Evolutionary conservation across 306 rosid species (phyloP).

Genomic region (Glycine tomentella): DNA sequence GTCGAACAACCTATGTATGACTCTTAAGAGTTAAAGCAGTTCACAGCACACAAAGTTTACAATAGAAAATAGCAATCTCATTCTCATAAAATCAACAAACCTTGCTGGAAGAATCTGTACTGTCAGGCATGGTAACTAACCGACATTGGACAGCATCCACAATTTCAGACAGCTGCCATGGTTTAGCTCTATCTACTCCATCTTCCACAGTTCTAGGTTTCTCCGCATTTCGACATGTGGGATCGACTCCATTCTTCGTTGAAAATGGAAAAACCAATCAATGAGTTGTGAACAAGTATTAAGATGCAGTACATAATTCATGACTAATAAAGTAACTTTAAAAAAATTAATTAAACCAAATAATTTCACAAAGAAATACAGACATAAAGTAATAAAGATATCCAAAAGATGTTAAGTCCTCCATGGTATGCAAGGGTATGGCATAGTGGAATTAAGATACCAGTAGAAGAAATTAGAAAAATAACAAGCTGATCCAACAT

Average conservation of each 20-base stretch:
- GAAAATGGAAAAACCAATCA: slow-evolving; percentile 52
- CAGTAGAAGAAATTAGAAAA: slow-evolving; percentile 3
- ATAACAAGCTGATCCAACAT: slow-evolving; percentile 9
- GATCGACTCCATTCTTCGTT: slow-evolving; percentile 75
- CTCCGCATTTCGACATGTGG: slow-evolving; percentile 61
- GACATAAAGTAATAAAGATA: background rate
- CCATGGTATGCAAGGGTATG: slow-evolving; percentile 15
- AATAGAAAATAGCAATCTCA: slow-evolving; percentile 28
- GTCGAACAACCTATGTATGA: slow-evolving; percentile 72
- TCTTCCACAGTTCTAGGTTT: slow-evolving; percentile 72
- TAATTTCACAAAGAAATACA: slow-evolving; percentile 24
- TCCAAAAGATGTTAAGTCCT: slow-evolving; percentile 8
- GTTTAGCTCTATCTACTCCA: slow-evolving; percentile 64
- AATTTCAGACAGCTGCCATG: slow-evolving; percentile 89
- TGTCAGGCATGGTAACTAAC: slow-evolving; percentile 80
- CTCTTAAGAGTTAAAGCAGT: slow-evolving; percentile 10
- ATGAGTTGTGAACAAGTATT: slow-evolving; percentile 14
- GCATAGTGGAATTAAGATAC: slow-evolving; percentile 20
- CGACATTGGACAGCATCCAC: slow-evolving; percentile 77
- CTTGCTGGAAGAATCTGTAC: slow-evolving; percentile 76
- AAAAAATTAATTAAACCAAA: slow-evolving; percentile 11
- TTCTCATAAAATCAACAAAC: slow-evolving; percentile 56
- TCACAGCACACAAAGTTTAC: slow-evolving; percentile 33
- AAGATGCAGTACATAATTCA: slow-evolving; percentile 27
- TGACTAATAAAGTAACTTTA: slow-evolving; percentile 14